Evolutionary conservation across 129 eudicot species (phyloP).

Genomic region (Lactuca saligna): DNA sequence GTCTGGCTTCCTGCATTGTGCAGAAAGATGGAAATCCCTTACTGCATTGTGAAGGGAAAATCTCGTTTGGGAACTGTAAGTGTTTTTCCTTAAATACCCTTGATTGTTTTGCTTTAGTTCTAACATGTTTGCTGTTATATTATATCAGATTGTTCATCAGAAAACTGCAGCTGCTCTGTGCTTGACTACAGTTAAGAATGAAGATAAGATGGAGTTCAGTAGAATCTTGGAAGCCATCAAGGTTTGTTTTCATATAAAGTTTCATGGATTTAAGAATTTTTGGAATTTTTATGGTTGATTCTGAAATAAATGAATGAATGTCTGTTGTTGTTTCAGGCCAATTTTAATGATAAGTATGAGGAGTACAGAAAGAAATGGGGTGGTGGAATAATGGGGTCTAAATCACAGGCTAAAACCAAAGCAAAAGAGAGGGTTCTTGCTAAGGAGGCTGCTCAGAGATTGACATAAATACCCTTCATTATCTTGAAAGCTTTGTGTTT

Average conservation of each 20-base stretch:
- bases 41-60: conserved; percentile 86
- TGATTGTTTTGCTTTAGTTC: neutral
- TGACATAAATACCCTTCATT: conserved; percentile 34
- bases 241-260: conserved; percentile 31
- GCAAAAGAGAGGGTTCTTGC: conserved; percentile 75
- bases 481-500: conserved; percentile 1
- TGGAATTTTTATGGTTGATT: neutral
- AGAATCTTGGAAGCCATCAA: conserved; percentile 83
- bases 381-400: conserved; percentile 86
- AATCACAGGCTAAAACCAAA: conserved; percentile 82
- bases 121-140: conserved; percentile 12
- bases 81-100: neutral
- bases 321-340: conserved; percentile 46
- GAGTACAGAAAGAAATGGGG: conserved; percentile 91
- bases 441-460: conserved; percentile 83
- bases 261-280: neutral
- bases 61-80: conserved; percentile 77
- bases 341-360: conserved; percentile 81
- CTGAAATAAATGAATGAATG: neutral
- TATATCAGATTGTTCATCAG: conserved; percentile 72
- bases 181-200: conserved; percentile 80
- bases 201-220: conserved; percentile 87
- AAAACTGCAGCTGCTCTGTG: conserved; percentile 83
- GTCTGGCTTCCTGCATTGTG: conserved; percentile 90
- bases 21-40: conserved; percentile 89